These are phyloP conservation scores for Jasminum sambac DNA, from an alignment of 257 asterid species.

Conservation along the genomic window DNA sequence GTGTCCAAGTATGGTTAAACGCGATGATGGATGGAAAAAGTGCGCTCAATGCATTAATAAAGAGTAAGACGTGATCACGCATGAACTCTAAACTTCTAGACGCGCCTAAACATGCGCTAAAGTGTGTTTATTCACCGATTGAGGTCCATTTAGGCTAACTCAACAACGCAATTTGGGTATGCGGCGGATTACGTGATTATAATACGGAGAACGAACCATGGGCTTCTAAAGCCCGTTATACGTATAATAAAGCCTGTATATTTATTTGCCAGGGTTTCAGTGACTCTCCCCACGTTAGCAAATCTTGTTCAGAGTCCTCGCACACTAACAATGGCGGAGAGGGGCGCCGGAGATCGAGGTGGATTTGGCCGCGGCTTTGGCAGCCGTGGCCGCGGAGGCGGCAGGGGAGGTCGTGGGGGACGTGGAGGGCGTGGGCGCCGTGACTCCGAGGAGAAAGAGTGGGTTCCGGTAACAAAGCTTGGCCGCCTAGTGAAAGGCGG, in stretches of 20 bases:
- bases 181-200: no score
- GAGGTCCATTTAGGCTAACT: not conserved
- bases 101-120: no score
- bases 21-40: no score
- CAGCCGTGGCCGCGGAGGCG: constrained; percentile 13
- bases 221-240: not conserved
- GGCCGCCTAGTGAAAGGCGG: constrained; percentile 41
- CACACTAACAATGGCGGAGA: constrained; percentile 31
- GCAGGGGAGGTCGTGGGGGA: constrained; percentile 33
- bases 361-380: constrained; percentile 9
- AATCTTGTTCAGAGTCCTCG: not conserved
- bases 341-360: constrained; percentile 27
- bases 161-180: no score
- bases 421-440: constrained; percentile 44
- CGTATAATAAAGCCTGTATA: not conserved
- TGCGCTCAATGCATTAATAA: no score
- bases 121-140: no score
- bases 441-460: constrained; percentile 43
- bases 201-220: constrained; percentile 1
- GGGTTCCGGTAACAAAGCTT: constrained; percentile 49
- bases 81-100: no score
- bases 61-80: no score
- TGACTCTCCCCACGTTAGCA: not conserved
- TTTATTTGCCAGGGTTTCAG: not conserved
- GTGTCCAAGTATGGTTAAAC: no score